These are phyloP conservation scores for Penicillium sp. DNA, from an alignment of 2,329 filamentous ascomycete species.

Conservation along the genomic window DNA sequence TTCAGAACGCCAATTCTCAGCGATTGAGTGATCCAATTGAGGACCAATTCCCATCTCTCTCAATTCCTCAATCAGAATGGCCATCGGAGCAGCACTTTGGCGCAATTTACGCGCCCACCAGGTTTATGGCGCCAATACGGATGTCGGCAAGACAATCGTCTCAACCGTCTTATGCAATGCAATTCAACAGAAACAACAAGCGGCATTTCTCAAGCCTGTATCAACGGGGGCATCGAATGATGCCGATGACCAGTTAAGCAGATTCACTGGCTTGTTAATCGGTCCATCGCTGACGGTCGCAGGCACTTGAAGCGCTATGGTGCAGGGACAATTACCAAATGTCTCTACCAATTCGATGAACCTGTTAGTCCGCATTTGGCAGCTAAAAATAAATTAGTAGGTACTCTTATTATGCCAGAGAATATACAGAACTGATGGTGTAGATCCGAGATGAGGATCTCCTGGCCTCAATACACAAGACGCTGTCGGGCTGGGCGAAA, in stretches of 20 bases:
- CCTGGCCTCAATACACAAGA: conserved; percentile 47
- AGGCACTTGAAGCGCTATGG: conserved; percentile 64
- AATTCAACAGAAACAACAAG: conserved; percentile 47
- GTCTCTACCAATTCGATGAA: conserved; percentile 67
- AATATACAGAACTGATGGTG: conserved; percentile 5
- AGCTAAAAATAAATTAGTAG: conserved; percentile 48
- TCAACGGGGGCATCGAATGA: conserved; percentile 69
- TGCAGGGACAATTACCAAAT: conserved; percentile 54
- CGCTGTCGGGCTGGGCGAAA: conserved; percentile 38
- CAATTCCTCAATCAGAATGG: conserved; percentile 33
- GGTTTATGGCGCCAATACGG: conserved; percentile 78
- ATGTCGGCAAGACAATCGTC: conserved; percentile 80
- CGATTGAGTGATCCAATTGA: no score
- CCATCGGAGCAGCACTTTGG: conserved; percentile 61
- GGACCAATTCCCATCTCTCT: no score
- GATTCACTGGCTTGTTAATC: conserved; percentile 3
- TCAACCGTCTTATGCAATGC: conserved; percentile 68
- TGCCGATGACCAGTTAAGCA: conserved; percentile 65
- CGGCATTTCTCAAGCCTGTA: conserved; percentile 73
- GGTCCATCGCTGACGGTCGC: conserved; percentile 1
- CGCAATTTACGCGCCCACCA: conserved; percentile 66
- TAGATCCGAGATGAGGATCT: conserved; percentile 52
- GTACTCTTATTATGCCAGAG: conserved; percentile 4
- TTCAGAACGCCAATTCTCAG: no score
- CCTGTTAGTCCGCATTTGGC: conserved; percentile 77